These are phyloP conservation scores for Cladosporium oxysporum DNA, from an alignment of 2,329 filamentous ascomycete genomes.

Conservation along the genomic window DNA sequence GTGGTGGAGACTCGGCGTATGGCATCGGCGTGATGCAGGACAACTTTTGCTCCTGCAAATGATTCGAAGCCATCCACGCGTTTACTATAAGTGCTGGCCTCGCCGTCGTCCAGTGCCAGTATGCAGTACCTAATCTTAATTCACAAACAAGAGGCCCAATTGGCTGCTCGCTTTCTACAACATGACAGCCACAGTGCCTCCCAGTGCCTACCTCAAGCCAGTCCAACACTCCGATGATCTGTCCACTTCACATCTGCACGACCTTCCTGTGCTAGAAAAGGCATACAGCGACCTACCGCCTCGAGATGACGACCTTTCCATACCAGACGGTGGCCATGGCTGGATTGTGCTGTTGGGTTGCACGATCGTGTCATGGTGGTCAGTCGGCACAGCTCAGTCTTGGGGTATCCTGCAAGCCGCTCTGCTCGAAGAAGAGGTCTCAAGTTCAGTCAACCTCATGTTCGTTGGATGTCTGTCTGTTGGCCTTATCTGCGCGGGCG, in stretches of 20 bases:
- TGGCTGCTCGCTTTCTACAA: neutral
- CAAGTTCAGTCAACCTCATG: conserved; percentile 55
- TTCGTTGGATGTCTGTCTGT: conserved; percentile 60
- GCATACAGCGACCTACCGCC: neutral
- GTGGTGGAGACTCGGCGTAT: conserved; percentile 8
- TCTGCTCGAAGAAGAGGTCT: conserved; percentile 53
- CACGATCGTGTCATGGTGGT: conserved; percentile 28
- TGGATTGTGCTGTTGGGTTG: conserved; percentile 18
- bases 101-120: neutral
- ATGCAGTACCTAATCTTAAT: conserved; percentile 7
- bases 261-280: conserved; percentile 8
- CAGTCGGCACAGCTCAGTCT: conserved; percentile 57
- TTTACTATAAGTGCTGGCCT: conserved; percentile 5
- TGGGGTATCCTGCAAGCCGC: conserved; percentile 64
- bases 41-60: neutral
- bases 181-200: neutral
- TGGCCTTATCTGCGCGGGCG: conserved; percentile 54
- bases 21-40: conserved; percentile 6
- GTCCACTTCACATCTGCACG: conserved; percentile 6
- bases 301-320: conserved; percentile 9
- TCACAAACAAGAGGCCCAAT: neutral
- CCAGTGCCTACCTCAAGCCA: neutral
- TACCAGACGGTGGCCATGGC: conserved; percentile 14
- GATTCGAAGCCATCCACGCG: conserved; percentile 4
- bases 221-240: neutral